These are phyloP conservation scores for Calophaca sinica DNA, from an alignment of 306 rosid species.

Conservation along the genomic window DNA sequence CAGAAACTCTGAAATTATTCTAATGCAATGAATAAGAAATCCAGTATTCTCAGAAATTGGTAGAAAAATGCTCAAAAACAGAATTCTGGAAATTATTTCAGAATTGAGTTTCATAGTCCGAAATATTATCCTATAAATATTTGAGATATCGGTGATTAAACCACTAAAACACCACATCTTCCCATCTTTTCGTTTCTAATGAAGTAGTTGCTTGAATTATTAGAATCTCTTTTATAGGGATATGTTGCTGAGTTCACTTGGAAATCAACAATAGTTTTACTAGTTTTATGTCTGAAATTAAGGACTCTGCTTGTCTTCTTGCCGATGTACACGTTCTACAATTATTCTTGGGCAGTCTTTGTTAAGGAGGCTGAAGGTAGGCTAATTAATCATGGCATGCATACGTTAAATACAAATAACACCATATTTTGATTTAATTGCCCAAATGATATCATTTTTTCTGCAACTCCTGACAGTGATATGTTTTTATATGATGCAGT, in stretches of 20 bases:
- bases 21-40: not conserved
- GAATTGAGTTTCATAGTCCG: not conserved
- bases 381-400: no score
- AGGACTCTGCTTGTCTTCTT: not conserved
- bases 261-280: not conserved
- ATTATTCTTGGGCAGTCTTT: no score
- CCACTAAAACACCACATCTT: not conserved
- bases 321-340: not conserved
- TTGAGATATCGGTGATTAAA: not conserved
- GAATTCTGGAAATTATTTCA: not conserved
- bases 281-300: slow-evolving; percentile 7
- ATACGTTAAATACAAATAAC: no score
- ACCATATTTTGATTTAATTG: no score
- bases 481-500: no score
- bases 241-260: not conserved
- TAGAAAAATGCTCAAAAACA: slow-evolving; percentile 3
- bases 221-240: not conserved
- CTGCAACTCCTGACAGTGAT: no score
- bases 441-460: no score
- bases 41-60: not conserved
- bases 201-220: not conserved
- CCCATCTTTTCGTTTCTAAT: not conserved
- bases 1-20: not conserved
- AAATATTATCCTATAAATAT: not conserved
- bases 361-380: no score